phyloP scores from a whole-genome alignment of 78 protist genomes.

The Bodo saltans region DNA sequence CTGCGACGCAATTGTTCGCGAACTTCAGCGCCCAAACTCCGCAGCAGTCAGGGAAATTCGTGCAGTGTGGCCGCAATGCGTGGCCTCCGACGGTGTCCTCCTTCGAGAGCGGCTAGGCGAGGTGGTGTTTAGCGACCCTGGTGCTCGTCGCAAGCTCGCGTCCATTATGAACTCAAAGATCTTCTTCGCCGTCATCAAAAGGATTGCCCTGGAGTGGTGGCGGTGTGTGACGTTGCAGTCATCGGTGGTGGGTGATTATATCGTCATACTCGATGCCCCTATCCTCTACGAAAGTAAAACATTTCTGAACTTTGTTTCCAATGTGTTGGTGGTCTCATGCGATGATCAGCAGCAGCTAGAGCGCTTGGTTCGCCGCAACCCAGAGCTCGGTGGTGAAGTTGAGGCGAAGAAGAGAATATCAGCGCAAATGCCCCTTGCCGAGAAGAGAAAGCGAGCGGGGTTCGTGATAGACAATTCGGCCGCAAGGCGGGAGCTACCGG shows the following conservation, averaged over 20 bases:
- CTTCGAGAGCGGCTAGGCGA: not conserved
- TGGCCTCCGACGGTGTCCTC: not conserved
- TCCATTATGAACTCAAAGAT: not conserved
- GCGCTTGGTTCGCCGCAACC: slow-evolving; percentile 1
- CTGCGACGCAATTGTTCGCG: not conserved
- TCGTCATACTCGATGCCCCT: slow-evolving; percentile 42
- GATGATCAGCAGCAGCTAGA: slow-evolving; percentile 16
- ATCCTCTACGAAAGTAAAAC: slow-evolving; percentile 30
- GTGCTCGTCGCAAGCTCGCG: slow-evolving; percentile 3
- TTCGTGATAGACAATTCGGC: slow-evolving; percentile 4
- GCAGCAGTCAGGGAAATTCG: not conserved
- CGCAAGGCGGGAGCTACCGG: not conserved
- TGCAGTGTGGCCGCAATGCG: not conserved
- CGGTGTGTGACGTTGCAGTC: not conserved
- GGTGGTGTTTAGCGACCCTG: slow-evolving; percentile 14
- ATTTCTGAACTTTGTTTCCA: slow-evolving; percentile 1
- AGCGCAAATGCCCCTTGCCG: slow-evolving; percentile 17
- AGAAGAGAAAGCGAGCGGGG: not conserved
- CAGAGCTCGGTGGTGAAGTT: not conserved
- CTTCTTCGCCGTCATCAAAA: not conserved
- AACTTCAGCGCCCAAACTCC: not conserved
- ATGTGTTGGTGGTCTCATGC: not conserved
- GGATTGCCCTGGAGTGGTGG: not conserved
- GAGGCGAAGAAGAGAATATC: slow-evolving; percentile 11
- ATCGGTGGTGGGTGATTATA: not conserved